Percentiles rank a stretch among this genome's conserved stretches.
These are phyloP conservation scores for Phytophthora pseudosyringae DNA, from an alignment of 352 stramenopile genomes.

Conservation along the genomic window DNA sequence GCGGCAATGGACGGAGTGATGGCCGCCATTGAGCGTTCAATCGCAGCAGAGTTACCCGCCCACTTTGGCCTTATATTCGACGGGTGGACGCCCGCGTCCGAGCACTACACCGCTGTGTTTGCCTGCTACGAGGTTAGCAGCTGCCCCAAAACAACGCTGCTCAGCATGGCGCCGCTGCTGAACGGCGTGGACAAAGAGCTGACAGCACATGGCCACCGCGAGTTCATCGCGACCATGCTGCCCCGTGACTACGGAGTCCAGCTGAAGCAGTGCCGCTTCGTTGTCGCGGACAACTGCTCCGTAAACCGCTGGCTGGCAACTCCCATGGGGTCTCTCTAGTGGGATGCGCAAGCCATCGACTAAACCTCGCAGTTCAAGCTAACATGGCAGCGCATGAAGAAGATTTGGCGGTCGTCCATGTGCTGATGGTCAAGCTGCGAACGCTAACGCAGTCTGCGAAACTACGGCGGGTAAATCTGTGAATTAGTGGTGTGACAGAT, in stretches of 20 bases:
- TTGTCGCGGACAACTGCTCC: conserved; percentile 10
- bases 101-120: conserved; percentile 6
- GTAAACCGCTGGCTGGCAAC: conserved; percentile 4
- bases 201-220: background rate
- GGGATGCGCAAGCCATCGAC: background rate
- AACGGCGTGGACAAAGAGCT: background rate
- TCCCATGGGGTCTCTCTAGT: conserved; percentile 3
- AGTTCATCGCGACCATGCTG: conserved; percentile 4
- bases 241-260: conserved; percentile 1
- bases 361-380: conserved; percentile 1
- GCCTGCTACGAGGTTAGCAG: too few relatives aligned
- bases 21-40: conserved; percentile 11
- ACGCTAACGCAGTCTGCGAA: conserved; percentile 11
- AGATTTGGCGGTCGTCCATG: conserved; percentile 1
- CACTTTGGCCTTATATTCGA: conserved; percentile 9
- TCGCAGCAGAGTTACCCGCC: background rate
- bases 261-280: conserved; percentile 4
- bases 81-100: background rate
- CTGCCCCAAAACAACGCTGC: too few relatives aligned
- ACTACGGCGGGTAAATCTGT: conserved; percentile 2
- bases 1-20: too few relatives aligned
- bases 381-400: conserved; percentile 10
- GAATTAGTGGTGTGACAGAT: background rate
- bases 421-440: conserved; percentile 11
- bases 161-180: conserved; percentile 2